phyloP scores from a whole-genome alignment of 345 rosid species.

The Hibiscus mutabilis region DNA sequence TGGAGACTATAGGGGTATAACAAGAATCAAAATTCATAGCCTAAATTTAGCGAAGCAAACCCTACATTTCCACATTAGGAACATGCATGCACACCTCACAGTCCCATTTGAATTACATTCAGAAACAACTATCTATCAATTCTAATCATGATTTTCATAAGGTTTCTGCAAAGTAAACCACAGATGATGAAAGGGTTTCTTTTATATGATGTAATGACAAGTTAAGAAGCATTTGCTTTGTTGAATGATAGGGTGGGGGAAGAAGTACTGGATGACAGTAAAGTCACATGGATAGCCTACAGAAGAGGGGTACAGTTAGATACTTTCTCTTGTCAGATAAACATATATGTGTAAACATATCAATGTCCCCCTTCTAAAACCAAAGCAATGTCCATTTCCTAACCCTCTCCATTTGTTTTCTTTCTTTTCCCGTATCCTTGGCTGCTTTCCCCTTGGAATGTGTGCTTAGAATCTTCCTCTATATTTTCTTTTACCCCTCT shows the following conservation, averaged over 20 bases:
- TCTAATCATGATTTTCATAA: background rate
- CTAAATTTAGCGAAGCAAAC: background rate
- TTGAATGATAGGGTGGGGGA: slow-evolving; percentile 20
- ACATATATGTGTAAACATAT: background rate
- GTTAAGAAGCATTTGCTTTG: slow-evolving; percentile 2
- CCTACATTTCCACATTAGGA: background rate
- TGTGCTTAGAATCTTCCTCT: slow-evolving; percentile 38
- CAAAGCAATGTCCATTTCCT: slow-evolving; percentile 28
- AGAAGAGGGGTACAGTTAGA: slow-evolving; percentile 31
- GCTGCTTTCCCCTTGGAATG: slow-evolving; percentile 52
- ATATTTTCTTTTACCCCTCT: background rate
- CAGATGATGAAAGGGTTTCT: background rate
- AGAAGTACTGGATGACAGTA: slow-evolving; percentile 30
- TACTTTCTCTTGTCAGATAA: slow-evolving; percentile 30
- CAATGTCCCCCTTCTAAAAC: no score
- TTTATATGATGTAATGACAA: background rate
- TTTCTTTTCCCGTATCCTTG: slow-evolving; percentile 39
- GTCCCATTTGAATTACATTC: background rate
- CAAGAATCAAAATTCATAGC: background rate
- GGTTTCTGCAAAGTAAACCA: background rate
- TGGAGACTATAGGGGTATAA: no score
- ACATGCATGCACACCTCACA: background rate
- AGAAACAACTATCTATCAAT: background rate
- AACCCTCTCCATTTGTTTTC: slow-evolving; percentile 24
- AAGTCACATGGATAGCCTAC: slow-evolving; percentile 58